Evolutionary conservation across 305 asterid genomes (phyloP).

Genomic region (Lippia alba): DNA sequence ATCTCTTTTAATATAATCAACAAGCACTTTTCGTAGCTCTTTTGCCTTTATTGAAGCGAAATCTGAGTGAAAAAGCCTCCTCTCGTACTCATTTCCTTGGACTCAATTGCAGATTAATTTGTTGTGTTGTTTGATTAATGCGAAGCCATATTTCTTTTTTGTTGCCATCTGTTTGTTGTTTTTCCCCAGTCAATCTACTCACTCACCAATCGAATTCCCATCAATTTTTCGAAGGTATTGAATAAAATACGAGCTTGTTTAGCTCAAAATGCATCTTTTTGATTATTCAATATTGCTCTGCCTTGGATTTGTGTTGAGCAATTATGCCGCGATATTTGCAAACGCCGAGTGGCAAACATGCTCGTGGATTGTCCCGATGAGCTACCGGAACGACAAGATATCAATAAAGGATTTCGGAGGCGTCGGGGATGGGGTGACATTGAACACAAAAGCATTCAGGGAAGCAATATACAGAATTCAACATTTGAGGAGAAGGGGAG

Average conservation of each 20-base stretch:
- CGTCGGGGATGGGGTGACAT: conserved; percentile 83
- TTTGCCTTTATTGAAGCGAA: conserved; percentile 3
- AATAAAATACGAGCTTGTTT: too few species aligned
- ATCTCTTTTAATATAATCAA: conserved; percentile 28
- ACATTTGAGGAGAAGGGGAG: conserved; percentile 86
- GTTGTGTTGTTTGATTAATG: too few species aligned
- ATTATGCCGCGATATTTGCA: conserved; percentile 32
- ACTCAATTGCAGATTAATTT: background rate
- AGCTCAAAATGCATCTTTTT: conserved; percentile 34
- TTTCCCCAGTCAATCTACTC: conserved; percentile 16
- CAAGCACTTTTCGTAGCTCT: background rate
- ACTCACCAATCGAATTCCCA: background rate
- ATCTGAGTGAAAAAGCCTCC: conserved; percentile 1
- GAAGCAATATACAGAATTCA: conserved; percentile 82
- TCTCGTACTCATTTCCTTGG: conserved; percentile 26
- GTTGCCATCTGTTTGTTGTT: conserved; percentile 40
- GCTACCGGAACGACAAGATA: conserved; percentile 70
- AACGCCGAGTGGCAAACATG: conserved; percentile 66
- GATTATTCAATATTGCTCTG: conserved; percentile 33
- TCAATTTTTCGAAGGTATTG: background rate
- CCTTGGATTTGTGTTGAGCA: conserved; percentile 19
- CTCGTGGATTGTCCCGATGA: conserved; percentile 93
- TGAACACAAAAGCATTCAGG: conserved; percentile 84
- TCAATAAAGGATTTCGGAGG: conserved; percentile 89
- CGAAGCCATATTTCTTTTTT: conserved; percentile 13